Conservation (phyloP, 192 early-diverging fungal genomes). For the Spinellus fusiger region DNA sequence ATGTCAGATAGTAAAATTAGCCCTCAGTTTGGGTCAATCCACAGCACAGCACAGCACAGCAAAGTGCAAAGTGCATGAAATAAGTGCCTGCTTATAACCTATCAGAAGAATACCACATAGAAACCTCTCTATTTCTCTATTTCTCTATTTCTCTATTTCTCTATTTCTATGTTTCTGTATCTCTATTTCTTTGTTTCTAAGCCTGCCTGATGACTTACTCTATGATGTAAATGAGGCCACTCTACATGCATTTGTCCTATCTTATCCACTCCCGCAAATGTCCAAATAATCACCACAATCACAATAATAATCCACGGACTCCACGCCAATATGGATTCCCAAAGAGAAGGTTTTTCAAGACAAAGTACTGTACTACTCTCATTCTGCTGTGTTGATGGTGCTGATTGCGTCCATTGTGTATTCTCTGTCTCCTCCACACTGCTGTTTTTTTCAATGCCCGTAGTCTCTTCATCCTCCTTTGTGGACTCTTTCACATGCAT, state of each 20-base stretch:
- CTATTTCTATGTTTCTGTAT: no score
- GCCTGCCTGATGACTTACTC: neutral
- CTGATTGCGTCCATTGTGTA: no score
- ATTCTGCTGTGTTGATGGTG: no score
- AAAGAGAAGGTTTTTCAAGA: constrained; percentile 14
- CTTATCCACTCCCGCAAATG: constrained; percentile 15
- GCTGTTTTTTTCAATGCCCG: neutral
- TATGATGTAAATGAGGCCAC: constrained; percentile 27
- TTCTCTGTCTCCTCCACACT: neutral
- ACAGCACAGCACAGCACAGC: neutral
- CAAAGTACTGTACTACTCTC: neutral
- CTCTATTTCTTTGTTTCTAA: no score
- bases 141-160: no score
- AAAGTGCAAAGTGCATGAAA: neutral
- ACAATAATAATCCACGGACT: constrained; percentile 32
- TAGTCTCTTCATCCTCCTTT: neutral
- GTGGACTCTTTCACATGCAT: neutral
- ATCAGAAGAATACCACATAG: neutral
- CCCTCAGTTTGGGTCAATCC: neutral
- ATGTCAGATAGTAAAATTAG: neutral
- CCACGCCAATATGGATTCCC: constrained; percentile 23
- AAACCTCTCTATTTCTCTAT: no score
- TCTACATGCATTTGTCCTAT: constrained; percentile 16
- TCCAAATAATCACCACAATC: constrained; percentile 29
- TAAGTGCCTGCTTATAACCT: no score